Evolutionary conservation across 305 asterid genomes (phyloP), one percentile per base, ranked within the genome.

Genomic region (Fraxinus albicans): DNA sequence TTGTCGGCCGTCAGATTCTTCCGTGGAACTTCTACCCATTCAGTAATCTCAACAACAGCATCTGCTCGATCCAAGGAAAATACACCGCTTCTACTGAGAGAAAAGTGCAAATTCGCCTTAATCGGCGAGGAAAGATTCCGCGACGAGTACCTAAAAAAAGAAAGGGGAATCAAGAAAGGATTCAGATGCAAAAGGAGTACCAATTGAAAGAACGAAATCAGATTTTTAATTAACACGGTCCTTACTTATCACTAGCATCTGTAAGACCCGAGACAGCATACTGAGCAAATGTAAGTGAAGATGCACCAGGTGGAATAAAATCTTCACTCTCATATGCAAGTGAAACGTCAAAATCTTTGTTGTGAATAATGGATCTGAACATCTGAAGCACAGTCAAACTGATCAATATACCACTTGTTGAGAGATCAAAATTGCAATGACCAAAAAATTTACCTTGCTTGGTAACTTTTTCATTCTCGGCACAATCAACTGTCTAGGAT

Each of bases 401-500:
- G 21, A 72, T 84, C 72, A 87, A 82, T 80, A 83, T 36, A 81
- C 70, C 77, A 42, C 60, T 21, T 83, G 73, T 78, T 31, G 33
- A 69, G 78, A 81, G 29, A 50, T 31, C 74, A 55, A 79, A 83
- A 15, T 47, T 82, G 35, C 79, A 60, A 25, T 58, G 38, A 74
- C 27, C 70, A 86, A 73, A 83, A 76, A 12, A 33, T 77, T 86
- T 88, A 97, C 99, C 97, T 94, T 97, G 88, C 98, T 94, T 77
- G 99, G 99, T 77, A 95, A 84, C 89, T 94, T 97, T 86, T 97
- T 97, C 98, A 94, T 91, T 82, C 95, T 92, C n/a, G 99, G 99
- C 58, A 95, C 98, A 83, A 94, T 90, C 81, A 95, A 89, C 88
- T 95, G 98, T 83, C 93, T 88, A 78, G 97, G 87, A 86, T 84